phyloP scores from a whole-genome alignment of 2,329 filamentous ascomycete genomes.

The Metarhizium brunneum region DNA sequence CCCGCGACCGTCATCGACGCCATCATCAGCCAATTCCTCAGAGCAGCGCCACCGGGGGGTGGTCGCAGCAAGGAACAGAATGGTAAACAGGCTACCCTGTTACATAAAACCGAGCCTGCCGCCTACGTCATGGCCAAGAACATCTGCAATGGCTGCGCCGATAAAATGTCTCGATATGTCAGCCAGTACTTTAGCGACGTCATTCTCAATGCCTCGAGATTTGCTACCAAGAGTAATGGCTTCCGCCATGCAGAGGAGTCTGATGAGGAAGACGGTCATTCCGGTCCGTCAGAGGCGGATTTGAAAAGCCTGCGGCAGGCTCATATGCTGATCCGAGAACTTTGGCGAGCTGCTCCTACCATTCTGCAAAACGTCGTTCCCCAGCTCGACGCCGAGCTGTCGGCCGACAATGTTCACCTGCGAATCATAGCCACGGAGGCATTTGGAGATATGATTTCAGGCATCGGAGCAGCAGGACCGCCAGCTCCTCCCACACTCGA shows the following conservation, averaged over 20 bases:
- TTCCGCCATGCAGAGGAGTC: conserved; percentile 51
- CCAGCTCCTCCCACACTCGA: conserved; percentile 65
- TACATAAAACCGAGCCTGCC: conserved; percentile 80
- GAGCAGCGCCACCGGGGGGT: conserved; percentile 65
- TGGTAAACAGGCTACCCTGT: conserved; percentile 70
- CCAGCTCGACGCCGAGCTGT: conserved; percentile 84
- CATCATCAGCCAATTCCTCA: conserved; percentile 90
- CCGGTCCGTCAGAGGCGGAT: conserved; percentile 70
- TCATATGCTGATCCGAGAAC: conserved; percentile 77
- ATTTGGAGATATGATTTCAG: conserved; percentile 87
- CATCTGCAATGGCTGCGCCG: conserved; percentile 78
- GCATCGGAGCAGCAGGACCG: conserved; percentile 84
- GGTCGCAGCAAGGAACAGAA: conserved; percentile 56
- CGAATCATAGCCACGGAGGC: conserved; percentile 87
- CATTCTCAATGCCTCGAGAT: conserved; percentile 74
- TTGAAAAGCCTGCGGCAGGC: conserved; percentile 83
- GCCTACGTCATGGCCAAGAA: conserved; percentile 96
- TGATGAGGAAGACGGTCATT: conserved; percentile 50
- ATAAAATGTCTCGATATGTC: conserved; percentile 91
- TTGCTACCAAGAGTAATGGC: conserved; percentile 45
- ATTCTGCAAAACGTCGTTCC: conserved; percentile 90
- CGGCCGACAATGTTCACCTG: conserved; percentile 79
- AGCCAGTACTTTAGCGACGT: conserved; percentile 97
- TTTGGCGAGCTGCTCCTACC: conserved; percentile 85
- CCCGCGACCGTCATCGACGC: conserved; percentile 80